phyloP scores from a whole-genome alignment of 1,284 basidiomycete species.

The Trametes versicolor region DNA sequence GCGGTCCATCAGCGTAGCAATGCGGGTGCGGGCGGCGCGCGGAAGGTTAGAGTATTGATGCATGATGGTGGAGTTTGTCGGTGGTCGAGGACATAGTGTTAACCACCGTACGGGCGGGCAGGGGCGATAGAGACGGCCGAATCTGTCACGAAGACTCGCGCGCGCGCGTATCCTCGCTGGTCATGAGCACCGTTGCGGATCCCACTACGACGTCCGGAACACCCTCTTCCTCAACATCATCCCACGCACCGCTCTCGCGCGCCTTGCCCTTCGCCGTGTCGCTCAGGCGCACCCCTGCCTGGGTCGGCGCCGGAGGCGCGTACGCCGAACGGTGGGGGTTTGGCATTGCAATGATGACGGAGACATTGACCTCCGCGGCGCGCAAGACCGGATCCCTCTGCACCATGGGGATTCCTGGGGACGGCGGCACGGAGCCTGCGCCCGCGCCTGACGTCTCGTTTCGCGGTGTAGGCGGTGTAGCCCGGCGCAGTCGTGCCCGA shows the following conservation, averaged over 20 bases:
- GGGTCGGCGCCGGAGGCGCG: constrained; percentile 24
- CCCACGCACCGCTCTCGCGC: constrained; percentile 37
- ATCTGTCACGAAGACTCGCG: constrained; percentile 13
- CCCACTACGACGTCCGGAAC: constrained; percentile 60
- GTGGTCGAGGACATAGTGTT: neutral
- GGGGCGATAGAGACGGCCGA: neutral
- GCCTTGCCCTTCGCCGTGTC: constrained; percentile 43
- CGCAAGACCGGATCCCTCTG: constrained; percentile 30
- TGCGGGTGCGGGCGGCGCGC: neutral
- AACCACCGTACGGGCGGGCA: neutral
- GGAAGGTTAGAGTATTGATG: neutral
- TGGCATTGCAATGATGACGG: constrained; percentile 73
- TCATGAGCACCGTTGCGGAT: constrained; percentile 45
- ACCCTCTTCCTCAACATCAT: constrained; percentile 46
- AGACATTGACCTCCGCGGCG: constrained; percentile 53
- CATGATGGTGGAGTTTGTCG: neutral
- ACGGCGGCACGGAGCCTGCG: neutral
- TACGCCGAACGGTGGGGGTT: constrained; percentile 45
- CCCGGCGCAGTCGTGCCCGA: constrained; percentile 26
- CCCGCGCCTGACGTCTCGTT: neutral
- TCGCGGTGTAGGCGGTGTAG: constrained; percentile 34
- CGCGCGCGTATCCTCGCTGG: neutral
- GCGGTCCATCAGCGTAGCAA: no score
- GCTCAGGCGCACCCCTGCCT: constrained; percentile 7
- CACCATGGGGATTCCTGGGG: constrained; percentile 25